Base-by-base conservation (phyloP, 2,329 filamentous ascomycete genomes). In the Epichloe amarillans region DNA sequence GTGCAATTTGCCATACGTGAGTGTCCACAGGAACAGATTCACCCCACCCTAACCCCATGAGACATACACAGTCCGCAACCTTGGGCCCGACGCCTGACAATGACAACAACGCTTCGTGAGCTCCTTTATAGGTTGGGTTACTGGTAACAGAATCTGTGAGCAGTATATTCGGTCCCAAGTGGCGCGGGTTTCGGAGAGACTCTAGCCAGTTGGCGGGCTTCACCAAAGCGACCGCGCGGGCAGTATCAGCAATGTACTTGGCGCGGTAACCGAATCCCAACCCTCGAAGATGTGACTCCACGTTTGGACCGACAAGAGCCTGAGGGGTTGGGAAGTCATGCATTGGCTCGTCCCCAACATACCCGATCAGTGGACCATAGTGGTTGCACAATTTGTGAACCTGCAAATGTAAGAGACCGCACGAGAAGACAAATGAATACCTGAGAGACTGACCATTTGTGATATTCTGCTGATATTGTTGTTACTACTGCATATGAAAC, bases 401-500 rank as follows among this genome's bases (percentile, higher is more conserved):
- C 80, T 83, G 51, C 7, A 36, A 3, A 44, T 17, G 36, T 35
- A 47, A 40, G 15, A 8, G 36, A n/a, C 36, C n/a, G 7, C 12
- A 17, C 11, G 14, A 17, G 2, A 12, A 2, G 11, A 14, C 12
- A 14, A 4, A 10, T 12, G 11, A 19, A 15, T 36, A 10, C 19
- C 6, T 19, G 7, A 15, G 26, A 38, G 62, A 55, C 60, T 47
- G n/a, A 86, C 89, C 93, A 98, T 98, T 67, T 94, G 87, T 5
- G 87, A 91, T 64, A 98, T 98, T 39, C 93, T 81, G 2, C 83
- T 78, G 54, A 98, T 98, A 64, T 98, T 96, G 70, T 98, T 98
- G 69, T 98, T 98, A 68, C 89, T 95, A 68, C 90, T 96, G 74
- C 93, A 98, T 56, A 98, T 98, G 67, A 98, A 98, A 51, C 86